A percentile compares a stretch with the other conserved stretches of the same genome.
phyloP scores from a whole-genome alignment of 2,329 filamentous ascomycete genomes.

The Colletotrichum siamense region DNA sequence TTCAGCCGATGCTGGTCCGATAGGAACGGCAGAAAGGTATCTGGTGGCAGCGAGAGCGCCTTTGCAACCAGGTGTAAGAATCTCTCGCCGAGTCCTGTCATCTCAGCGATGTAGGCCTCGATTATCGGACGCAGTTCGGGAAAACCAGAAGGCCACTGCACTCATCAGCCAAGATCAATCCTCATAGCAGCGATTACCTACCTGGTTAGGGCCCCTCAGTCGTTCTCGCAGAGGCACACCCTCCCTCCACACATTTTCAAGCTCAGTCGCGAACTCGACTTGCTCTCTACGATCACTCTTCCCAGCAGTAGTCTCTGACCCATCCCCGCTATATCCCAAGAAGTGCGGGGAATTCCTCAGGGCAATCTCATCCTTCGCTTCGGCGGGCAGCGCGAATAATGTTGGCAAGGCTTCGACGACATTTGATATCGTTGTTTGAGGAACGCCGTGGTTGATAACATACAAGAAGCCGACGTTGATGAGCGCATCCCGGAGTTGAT shows the following conservation, averaged over 20 bases:
- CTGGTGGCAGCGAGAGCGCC: constrained; percentile 53
- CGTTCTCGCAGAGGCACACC: constrained; percentile 44
- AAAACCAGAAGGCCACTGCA: constrained; percentile 46
- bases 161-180: neutral
- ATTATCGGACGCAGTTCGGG: constrained; percentile 41
- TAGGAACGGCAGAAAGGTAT: constrained; percentile 57
- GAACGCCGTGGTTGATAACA: constrained; percentile 53
- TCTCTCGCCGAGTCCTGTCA: constrained; percentile 54
- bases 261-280: constrained; percentile 64
- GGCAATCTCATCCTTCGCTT: constrained; percentile 44
- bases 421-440: constrained; percentile 35
- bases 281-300: constrained; percentile 60
- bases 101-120: constrained; percentile 54
- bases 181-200: constrained; percentile 25
- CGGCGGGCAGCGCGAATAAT: constrained; percentile 45
- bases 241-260: constrained; percentile 39
- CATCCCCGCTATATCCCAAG: constrained; percentile 62
- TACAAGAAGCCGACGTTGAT: constrained; percentile 60
- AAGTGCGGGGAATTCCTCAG: constrained; percentile 64
- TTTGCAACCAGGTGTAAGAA: constrained; percentile 63
- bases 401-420: constrained; percentile 45
- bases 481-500: constrained; percentile 49
- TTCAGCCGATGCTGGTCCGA: constrained; percentile 65
- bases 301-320: constrained; percentile 61
- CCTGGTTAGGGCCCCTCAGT: constrained; percentile 55